Base-by-base conservation (phyloP, 108 stramenopile species). In the Pseudonitzschia pungens region DNA sequence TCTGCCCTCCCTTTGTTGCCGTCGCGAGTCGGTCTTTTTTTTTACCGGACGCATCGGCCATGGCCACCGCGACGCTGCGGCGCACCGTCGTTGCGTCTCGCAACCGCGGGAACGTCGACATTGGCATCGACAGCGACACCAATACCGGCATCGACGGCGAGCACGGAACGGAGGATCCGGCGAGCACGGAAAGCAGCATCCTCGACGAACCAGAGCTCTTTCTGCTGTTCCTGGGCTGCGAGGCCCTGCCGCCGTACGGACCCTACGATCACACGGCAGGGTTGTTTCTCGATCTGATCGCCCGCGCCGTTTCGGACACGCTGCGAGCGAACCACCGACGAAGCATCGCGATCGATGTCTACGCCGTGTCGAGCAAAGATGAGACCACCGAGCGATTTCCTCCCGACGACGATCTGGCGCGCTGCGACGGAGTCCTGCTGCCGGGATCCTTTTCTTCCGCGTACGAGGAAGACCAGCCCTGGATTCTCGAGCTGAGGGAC, bases 381-480 rank as follows among this genome's bases (percentile, higher is more conserved):
- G 44, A 31, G 1, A 14, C 16, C 4, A 21, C 27, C 5, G n/a
- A 10, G 14, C 81, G 89, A 31, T 90, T 87, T 82, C 93, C 93
- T 33, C 16, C 74, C 7, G 80, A 84, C 40, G 54, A 77, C 28
- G 74, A 41, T 14, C 85, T 64, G 54, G 45, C 24, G 0, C 32
- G 65, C 6, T 69, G 40, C 36, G 79, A 90, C 60, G 93, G 93
- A 16, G 60, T 94, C 44, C 75, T 92, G 31, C 66, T 94, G 29
- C 90, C 90, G 11, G 93, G 93, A 63, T 89, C 88, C 20, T 82
- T 92, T 33, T 84, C 86, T 20, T 67, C 86, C 12, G 93, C 93
- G 44, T 90, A 92, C 70, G 87, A 90, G 22, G 53, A 59, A 20
- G 69, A 83, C 9, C 15, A 62, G 40, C 68, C 51, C 15, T 94